Base-by-base conservation (phyloP, 495 filamentous ascomycete genomes). In the Hyaloscypha finlandica region DNA sequence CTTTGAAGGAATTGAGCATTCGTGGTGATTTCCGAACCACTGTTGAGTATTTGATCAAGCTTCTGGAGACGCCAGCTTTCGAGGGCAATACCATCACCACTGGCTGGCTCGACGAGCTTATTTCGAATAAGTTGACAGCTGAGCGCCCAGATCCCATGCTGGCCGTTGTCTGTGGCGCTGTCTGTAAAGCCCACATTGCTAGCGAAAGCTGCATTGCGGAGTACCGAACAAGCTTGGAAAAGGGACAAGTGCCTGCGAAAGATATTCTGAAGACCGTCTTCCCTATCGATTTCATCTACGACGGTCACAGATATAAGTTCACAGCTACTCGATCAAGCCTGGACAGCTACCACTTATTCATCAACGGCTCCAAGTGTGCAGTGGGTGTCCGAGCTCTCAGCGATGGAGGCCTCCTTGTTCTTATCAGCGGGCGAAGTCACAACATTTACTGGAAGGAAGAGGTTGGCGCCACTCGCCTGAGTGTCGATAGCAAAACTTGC, bases 381-480 rank as follows among this genome's bases (percentile, higher is more conserved):
- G 91, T 97, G 58, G 95, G 95, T 73, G 91, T 99, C 60, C 90
- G 96, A 67, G 91, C 93, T 25, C 85, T 98, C 64, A 90, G 92
- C 66, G 95, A 99, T 71, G 95, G 95, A 80, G 95, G 95, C 74
- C 84, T 99, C n/a, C 83, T 99, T 53, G 85, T 98, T 66, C 85
- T 99, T 31, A 86, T 98, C 48, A 87, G 86, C 73, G 95, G 95
- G 35, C 90, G 91, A 74, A 94, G 91, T 74, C 95, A 99, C 86
- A 99, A 95, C 77, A 88, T 97, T 52, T 99, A 99, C 87, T 98
- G 96, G 96, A 97, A 97, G 76, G 95, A 99, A 76, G 95, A 99
- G 79, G 91, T 93, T 48, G 93, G 92, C 63, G 95, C 96, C 16
- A 97, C 94, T 55, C 92, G 95, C 75, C 80, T 99, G 66, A 97